A percentile compares a stretch with the other conserved stretches of the same genome.
phyloP scores from a whole-genome alignment of 345 rosid species.

The Camelina laxa region DNA sequence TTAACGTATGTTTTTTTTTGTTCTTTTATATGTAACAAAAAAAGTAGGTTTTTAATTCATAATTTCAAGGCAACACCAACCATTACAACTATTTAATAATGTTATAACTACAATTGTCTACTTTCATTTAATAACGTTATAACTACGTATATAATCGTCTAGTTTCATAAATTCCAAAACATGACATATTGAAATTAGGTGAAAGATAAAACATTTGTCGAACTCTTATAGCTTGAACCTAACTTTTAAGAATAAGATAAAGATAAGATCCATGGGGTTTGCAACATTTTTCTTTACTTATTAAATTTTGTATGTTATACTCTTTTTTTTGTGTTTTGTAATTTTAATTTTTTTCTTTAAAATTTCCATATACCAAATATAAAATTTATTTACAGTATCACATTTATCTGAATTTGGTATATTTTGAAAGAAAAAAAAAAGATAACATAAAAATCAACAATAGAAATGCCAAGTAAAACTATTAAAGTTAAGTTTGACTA shows the following conservation, averaged over 20 bases:
- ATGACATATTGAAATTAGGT: constrained; percentile 21
- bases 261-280: constrained; percentile 11
- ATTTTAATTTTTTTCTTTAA: background rate
- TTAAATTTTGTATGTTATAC: background rate
- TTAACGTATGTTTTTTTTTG: background rate
- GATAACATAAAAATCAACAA: background rate
- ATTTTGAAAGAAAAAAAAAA: background rate
- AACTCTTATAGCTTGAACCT: constrained; percentile 8
- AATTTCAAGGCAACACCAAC: constrained; percentile 8
- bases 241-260: constrained; percentile 2
- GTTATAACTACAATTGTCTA: constrained; percentile 6
- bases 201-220: constrained; percentile 19
- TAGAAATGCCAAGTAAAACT: constrained; percentile 2
- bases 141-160: background rate
- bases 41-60: background rate
- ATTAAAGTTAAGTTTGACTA: constrained; percentile 16
- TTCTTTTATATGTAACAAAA: no score
- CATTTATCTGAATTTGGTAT: background rate
- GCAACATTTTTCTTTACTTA: background rate
- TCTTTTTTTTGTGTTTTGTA: background rate
- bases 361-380: background rate
- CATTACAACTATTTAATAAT: constrained; percentile 6
- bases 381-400: background rate
- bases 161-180: constrained; percentile 21
- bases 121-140: constrained; percentile 12